These are phyloP conservation scores for Rauvolfia tetraphylla DNA, from an alignment of 257 asterid genomes.

Conservation along the genomic window DNA sequence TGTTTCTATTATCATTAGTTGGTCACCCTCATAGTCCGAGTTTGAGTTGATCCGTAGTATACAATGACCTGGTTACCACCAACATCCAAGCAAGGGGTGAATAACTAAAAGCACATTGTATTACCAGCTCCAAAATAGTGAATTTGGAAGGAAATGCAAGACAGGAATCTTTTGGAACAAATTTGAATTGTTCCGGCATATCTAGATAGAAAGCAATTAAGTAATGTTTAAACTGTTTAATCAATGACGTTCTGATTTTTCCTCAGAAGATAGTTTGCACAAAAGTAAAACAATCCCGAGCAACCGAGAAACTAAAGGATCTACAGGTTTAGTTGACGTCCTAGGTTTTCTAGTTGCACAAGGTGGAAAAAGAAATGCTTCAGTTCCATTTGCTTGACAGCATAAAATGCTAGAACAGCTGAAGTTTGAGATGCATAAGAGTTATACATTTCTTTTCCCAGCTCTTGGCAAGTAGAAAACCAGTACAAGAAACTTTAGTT, in stretches of 20 bases:
- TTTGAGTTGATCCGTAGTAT: neutral
- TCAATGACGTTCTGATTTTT: neutral
- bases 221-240: neutral
- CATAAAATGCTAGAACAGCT: neutral
- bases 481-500: neutral
- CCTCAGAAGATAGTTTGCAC: no score
- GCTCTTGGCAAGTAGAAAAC: neutral
- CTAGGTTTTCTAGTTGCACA: neutral
- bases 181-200: neutral
- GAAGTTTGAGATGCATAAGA: neutral
- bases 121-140: neutral
- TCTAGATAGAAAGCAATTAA: neutral
- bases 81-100: neutral
- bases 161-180: neutral
- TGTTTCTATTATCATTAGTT: neutral
- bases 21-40: neutral
- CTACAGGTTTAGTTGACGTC: neutral
- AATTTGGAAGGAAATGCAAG: neutral
- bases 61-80: neutral
- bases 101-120: neutral
- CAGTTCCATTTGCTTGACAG: no score
- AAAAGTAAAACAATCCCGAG: neutral
- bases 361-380: neutral
- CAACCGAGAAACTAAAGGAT: neutral
- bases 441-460: neutral